phyloP scores from a whole-genome alignment of 345 rosid species.

The Hibiscus tridactylites region DNA sequence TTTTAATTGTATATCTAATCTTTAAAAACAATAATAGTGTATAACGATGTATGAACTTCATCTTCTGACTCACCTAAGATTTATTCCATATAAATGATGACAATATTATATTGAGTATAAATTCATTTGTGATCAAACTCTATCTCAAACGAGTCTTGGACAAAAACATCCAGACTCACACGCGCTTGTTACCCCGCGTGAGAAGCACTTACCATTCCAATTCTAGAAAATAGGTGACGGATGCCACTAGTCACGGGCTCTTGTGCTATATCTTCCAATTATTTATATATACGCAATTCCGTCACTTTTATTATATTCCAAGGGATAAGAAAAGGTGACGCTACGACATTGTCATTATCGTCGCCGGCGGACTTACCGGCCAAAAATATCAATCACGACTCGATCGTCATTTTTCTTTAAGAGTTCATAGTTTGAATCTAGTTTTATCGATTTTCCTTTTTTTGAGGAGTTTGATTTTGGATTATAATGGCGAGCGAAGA shows the following conservation, averaged over 20 bases:
- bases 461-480: neutral
- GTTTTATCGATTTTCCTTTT: neutral
- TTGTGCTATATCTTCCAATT: neutral
- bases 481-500: constrained; percentile 23
- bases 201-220: neutral
- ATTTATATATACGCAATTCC: neutral
- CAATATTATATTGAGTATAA: no score
- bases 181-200: neutral
- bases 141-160: no score
- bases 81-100: no score
- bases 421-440: neutral
- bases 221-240: neutral
- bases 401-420: neutral
- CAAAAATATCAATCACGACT: neutral
- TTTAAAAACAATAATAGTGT: no score
- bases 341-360: neutral
- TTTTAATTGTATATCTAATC: no score
- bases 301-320: neutral
- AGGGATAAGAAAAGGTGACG: neutral
- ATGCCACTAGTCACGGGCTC: neutral
- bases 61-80: no score
- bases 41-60: no score
- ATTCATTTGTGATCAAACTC: no score
- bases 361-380: neutral
- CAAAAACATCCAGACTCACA: neutral